Conservation (phyloP, 2,329 filamentous ascomycete genomes). For the Colletotrichum incanum region DNA sequence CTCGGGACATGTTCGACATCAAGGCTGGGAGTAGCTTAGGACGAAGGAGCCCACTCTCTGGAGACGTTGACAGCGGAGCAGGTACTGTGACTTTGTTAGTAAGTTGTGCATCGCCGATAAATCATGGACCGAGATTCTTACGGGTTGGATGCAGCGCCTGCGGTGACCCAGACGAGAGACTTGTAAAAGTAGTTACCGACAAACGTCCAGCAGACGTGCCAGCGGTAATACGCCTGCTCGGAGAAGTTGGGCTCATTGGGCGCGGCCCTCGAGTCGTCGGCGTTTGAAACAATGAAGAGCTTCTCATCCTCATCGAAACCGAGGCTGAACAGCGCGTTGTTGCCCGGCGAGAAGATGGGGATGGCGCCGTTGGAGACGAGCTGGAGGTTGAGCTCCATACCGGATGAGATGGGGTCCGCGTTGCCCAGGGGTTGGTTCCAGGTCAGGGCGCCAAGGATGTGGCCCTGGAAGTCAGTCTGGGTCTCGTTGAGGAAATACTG, state of each 20-base stretch:
- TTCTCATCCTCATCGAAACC: slow-evolving; percentile 36
- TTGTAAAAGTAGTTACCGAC: slow-evolving; percentile 43
- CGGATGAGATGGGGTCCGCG: slow-evolving; percentile 9
- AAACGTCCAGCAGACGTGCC: slow-evolving; percentile 39
- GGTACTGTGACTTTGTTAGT: slow-evolving; percentile 7
- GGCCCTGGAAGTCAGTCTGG: background rate
- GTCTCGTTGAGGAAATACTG: slow-evolving; percentile 33
- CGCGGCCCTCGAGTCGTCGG: slow-evolving; percentile 35
- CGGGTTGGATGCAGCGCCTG: slow-evolving; percentile 33
- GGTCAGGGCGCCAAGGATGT: slow-evolving; percentile 27
- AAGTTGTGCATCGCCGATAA: background rate
- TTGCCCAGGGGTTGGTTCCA: slow-evolving; percentile 39
- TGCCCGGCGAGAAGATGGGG: slow-evolving; percentile 36
- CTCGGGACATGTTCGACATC: no score
- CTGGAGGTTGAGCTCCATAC: slow-evolving; percentile 24
- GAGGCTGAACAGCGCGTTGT: slow-evolving; percentile 16
- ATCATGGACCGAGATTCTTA: background rate
- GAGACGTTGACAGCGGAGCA: slow-evolving; percentile 27
- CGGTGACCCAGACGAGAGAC: slow-evolving; percentile 38
- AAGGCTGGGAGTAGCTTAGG: background rate
- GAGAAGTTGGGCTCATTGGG: slow-evolving; percentile 1
- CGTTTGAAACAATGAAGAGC: slow-evolving; percentile 25
- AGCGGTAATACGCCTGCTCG: slow-evolving; percentile 31
- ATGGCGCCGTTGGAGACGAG: slow-evolving; percentile 36
- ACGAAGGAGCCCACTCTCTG: slow-evolving; percentile 23